Conservation (phyloP, 2,329 filamentous ascomycete species). For the Penicillium oxalicum region DNA sequence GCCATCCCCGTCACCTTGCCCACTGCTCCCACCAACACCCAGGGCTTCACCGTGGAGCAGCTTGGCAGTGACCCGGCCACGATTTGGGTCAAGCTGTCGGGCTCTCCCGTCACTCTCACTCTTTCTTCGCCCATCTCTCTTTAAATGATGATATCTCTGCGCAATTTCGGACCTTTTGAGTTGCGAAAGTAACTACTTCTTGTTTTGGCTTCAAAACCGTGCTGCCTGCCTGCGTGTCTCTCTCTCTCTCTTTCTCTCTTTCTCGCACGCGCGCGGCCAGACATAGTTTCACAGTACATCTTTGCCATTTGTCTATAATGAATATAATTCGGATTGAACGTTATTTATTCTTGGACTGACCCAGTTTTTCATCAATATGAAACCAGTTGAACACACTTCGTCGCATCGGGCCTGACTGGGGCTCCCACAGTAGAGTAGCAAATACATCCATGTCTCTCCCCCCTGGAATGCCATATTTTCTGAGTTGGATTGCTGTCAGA, state of each 20-base stretch:
- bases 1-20: constrained; percentile 53
- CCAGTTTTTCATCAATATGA: too few relatives aligned
- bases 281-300: too few relatives aligned
- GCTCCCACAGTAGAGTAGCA: too few relatives aligned
- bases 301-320: not conserved
- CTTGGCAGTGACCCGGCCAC: constrained; percentile 51
- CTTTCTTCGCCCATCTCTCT: constrained; percentile 35
- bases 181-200: not conserved
- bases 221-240: too few relatives aligned
- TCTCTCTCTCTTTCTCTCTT: too few relatives aligned
- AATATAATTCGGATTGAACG: not conserved
- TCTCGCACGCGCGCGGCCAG: too few relatives aligned
- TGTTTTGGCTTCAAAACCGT: not conserved
- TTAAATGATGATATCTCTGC: constrained; percentile 10
- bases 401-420: too few relatives aligned
- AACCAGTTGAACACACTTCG: too few relatives aligned
- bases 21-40: constrained; percentile 37
- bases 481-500: too few relatives aligned
- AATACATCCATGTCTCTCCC: too few relatives aligned
- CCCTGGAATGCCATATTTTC: too few relatives aligned
- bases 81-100: constrained; percentile 45
- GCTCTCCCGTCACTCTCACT: constrained; percentile 42
- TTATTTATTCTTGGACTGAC: too few relatives aligned
- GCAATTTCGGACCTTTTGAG: not conserved
- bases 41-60: constrained; percentile 46